Evolutionary conservation across 2,329 filamentous ascomycete species (phyloP), one percentile per base, ranked within the genome.

Genomic region (Stenocarpella maydis): DNA sequence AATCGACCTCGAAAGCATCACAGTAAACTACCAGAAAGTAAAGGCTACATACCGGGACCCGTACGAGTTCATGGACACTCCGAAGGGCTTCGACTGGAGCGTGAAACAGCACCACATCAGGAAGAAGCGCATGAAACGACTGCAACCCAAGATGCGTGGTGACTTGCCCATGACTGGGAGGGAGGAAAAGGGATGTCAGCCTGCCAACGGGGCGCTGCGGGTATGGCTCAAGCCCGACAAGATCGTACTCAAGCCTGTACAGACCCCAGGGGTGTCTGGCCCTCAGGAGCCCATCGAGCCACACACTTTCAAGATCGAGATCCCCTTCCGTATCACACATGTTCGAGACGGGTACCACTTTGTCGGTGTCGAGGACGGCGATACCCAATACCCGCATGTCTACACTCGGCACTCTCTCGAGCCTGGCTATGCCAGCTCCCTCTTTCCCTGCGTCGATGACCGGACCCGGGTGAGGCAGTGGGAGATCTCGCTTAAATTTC

Each of bases 401-500:
- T 99, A 97, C 79, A 97, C 95, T 0, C 91, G 91, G 49, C 94
- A 95, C 76, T 92, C 91, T 2, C 83, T 91, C 50, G 91, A 92
- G 71, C 89, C 94, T 0, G 94, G 95, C 37, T 91, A 90, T 21
- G 91, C 94, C 1, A 95, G 91, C 55, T 95, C 91, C 74, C 89
- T 98, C 31, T 99, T 99, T 75, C 96, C 96, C 0, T 98, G 96
- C 78, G 86, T 98, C 65, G 96, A 99, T 77, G 92, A 97, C 77
- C 88, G 90, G 41, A 91, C 92, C 69, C 88, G 94, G 68, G 60
- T 71, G 21, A 95, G 91, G 76, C 90, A 91, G 14, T 99, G 96
- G 93, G 93, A 94, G 69, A 86, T 99, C 61, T 93, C 92, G 2
- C 91, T 99, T 76, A 94, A 91, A 69, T 95, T 91, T 74, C 93